phyloP scores from a whole-genome alignment of 1,284 basidiomycete species.

The Tylopilus microsporus region DNA sequence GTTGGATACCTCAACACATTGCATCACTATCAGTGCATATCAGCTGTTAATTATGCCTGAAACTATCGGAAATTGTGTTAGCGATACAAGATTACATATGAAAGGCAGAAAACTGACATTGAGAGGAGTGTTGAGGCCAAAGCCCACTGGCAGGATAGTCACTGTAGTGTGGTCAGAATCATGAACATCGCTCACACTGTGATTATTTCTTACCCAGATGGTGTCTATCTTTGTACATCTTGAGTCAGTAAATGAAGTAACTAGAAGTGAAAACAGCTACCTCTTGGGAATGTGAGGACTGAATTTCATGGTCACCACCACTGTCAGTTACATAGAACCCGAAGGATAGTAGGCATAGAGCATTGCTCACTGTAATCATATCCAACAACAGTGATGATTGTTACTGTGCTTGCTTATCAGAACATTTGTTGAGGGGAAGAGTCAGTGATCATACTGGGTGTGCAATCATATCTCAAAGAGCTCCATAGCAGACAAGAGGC shows the following conservation, averaged over 20 bases:
- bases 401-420: neutral
- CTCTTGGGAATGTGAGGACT: slow-evolving; percentile 5
- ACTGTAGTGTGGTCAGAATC: neutral
- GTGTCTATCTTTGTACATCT: slow-evolving; percentile 4
- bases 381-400: neutral
- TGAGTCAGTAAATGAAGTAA: neutral
- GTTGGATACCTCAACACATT: no score
- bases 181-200: no score
- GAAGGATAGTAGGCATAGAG: neutral
- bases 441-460: neutral
- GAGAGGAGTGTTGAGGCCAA: slow-evolving; percentile 10
- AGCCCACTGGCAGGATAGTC: slow-evolving; percentile 4
- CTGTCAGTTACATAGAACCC: neutral
- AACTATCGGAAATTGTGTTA: no score
- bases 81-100: no score
- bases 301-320: neutral
- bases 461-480: neutral
- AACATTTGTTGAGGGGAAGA: neutral
- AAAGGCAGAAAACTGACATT: no score
- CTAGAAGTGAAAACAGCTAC: neutral
- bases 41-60: no score
- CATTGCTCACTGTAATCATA: slow-evolving; percentile 3
- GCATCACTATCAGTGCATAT: no score
- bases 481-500: neutral
- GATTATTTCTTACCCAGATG: slow-evolving; percentile 7